Evolutionary conservation across 1,284 basidiomycete genomes (phyloP), one percentile per base, ranked within the genome.

Genomic region (Ceratobasidium sp.): DNA sequence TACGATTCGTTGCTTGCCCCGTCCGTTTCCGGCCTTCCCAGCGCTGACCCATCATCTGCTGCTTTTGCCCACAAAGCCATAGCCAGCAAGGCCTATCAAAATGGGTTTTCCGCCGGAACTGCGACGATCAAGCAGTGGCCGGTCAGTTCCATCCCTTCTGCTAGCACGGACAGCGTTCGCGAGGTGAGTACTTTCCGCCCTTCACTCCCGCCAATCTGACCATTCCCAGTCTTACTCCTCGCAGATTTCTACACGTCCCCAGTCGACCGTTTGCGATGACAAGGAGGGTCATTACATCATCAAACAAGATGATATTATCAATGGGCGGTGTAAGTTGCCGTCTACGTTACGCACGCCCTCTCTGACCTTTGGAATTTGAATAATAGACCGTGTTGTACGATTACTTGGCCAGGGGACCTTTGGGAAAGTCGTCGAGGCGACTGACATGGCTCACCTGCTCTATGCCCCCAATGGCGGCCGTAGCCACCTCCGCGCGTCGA

Each of bases 341-440:
- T 29, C 25, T 29, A 29, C 25, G 25, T 29, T 29, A 29, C 25
- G 25, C 25, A 29, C 25, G 25, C 25, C 25, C 25, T 29, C 25
- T 29, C 25, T 29, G 25, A 29, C 25, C 25, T 29, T 37, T 40
- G 43, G 29, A 25, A 19, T 61, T 29, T 59, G 15, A 22, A 13
- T 51, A 25, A 6, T 81, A 96, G 95, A 97, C 88, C 93, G 94
- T 78, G 98, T 97, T 75, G 90, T 97, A 73, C 89, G 91, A 74
- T 87, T 97, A 52, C 88, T 99, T 2, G 98, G 98, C 19, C 98
- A 99, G 86, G 98, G 98, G 6, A 99, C 98, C 7, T 99, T 99
- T 82, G 98, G 98, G 80, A 99, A 99, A 85, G 98, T 99, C 40
- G 97, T 99, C 74, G 95, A 98, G 83, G 96, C 96, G 46, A 85